Conservation (phyloP, 805 yeast genomes). For the Priceomyces medius region DNA sequence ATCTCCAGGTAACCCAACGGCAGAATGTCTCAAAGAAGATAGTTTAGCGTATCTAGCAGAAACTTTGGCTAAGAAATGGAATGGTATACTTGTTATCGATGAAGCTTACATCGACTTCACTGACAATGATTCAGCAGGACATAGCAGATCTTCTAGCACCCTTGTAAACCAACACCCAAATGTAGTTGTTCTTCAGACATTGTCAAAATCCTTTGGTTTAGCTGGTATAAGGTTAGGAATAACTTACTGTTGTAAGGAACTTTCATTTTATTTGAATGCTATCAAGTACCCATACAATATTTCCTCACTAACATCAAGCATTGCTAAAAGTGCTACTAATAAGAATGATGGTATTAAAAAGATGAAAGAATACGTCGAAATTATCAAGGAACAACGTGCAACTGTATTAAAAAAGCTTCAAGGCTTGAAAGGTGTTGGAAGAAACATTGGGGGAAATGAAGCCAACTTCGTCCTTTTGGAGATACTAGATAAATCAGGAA, state of each 20-base stretch:
- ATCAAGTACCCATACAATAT: constrained; percentile 97
- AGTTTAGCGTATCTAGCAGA: constrained; percentile 40
- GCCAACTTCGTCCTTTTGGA: constrained; percentile 83
- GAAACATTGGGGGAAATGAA: constrained; percentile 77
- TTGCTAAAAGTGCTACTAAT: constrained; percentile 73
- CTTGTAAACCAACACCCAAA: constrained; percentile 80
- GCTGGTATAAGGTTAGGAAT: constrained; percentile 93
- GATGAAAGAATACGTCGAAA: constrained; percentile 56
- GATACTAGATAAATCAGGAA: constrained; percentile 58
- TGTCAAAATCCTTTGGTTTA: constrained; percentile 92
- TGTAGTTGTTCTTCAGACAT: constrained; percentile 83
- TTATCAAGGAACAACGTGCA: constrained; percentile 55
- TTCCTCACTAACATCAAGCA: constrained; percentile 71
- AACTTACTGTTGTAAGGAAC: constrained; percentile 59
- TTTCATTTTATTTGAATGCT: constrained; percentile 72
- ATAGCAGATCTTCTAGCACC: constrained; percentile 57
- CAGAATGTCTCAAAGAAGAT: constrained; percentile 51
- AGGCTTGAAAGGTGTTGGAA: constrained; percentile 62
- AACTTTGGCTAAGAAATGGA: constrained; percentile 52
- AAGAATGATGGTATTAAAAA: constrained; percentile 47
- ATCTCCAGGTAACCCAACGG: constrained; percentile 98
- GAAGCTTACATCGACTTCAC: constrained; percentile 93
- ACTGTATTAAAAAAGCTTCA: constrained; percentile 54
- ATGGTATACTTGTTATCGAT: constrained; percentile 81
- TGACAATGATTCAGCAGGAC: constrained; percentile 9